A percentile compares a stretch with the other conserved stretches of the same genome.
phyloP scores from a whole-genome alignment of 805 yeast genomes.

The Tetrapisispora phaffii region DNA sequence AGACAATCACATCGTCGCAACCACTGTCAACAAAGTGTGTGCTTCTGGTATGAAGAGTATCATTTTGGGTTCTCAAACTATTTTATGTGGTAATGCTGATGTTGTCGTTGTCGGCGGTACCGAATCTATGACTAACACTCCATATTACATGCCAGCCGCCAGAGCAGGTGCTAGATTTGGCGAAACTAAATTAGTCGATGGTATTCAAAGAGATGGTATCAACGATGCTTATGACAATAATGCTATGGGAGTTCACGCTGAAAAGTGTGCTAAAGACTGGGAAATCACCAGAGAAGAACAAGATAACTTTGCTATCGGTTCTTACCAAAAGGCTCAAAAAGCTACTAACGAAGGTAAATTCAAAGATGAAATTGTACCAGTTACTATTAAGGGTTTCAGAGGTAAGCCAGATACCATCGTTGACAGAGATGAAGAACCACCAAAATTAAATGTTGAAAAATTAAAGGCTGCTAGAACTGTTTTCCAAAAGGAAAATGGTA shows the following conservation, averaged over 20 bases:
- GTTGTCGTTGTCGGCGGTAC: constrained; percentile 96
- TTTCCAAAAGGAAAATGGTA: constrained; percentile 87
- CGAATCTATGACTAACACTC: constrained; percentile 93
- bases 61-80: constrained; percentile 83
- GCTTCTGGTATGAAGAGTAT: constrained; percentile 92
- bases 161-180: constrained; percentile 90
- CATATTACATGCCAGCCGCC: constrained; percentile 80
- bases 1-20: constrained; percentile 67
- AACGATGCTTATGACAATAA: constrained; percentile 79
- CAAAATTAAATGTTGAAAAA: constrained; percentile 67
- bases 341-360: constrained; percentile 81
- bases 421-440: constrained; percentile 72
- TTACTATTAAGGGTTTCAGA: constrained; percentile 81
- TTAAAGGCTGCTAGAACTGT: constrained; percentile 84
- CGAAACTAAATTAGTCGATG: constrained; percentile 69
- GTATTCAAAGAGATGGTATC: constrained; percentile 86
- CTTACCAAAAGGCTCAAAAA: constrained; percentile 76
- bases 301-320: constrained; percentile 75
- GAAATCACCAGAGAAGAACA: constrained; percentile 71
- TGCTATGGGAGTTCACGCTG: constrained; percentile 97
- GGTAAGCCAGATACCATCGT: constrained; percentile 77
- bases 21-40: constrained; percentile 93
- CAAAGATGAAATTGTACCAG: constrained; percentile 70
- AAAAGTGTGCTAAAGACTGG: constrained; percentile 86
- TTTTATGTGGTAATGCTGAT: constrained; percentile 80